phyloP scores from a whole-genome alignment of 2,329 filamentous ascomycete species.

The Colletotrichum echinochloae region DNA sequence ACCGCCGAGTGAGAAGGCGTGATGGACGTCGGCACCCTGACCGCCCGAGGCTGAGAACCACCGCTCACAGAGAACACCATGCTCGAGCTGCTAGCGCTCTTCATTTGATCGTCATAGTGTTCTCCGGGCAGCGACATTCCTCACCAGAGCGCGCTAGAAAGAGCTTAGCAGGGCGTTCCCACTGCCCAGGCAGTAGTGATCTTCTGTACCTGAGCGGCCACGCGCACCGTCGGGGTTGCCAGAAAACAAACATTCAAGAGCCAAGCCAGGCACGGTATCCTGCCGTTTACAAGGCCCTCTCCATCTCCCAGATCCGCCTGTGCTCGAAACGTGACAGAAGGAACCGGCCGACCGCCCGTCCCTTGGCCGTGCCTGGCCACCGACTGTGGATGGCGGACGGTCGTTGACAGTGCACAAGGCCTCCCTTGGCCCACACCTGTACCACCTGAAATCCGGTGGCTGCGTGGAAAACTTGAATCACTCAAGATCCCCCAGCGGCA shows the following conservation, averaged over 20 bases:
- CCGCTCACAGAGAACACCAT: background rate
- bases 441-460: conserved; percentile 2
- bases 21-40: background rate
- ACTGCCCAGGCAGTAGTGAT: background rate
- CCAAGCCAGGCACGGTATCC: background rate
- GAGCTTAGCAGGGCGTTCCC: background rate
- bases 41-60: background rate
- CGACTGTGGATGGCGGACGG: background rate
- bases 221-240: background rate
- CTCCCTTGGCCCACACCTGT: background rate
- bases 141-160: background rate
- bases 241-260: background rate
- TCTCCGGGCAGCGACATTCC: background rate
- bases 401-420: background rate
- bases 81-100: background rate
- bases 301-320: background rate
- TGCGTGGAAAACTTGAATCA: conserved; percentile 3
- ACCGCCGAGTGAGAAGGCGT: background rate
- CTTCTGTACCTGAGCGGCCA: background rate
- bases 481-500: conserved; percentile 1
- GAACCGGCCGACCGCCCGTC: background rate
- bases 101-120: background rate
- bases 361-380: background rate
- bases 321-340: conserved; percentile 3
- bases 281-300: background rate